A percentile compares a stretch with the other conserved stretches of the same genome.
These are phyloP conservation scores for Hortaea werneckii DNA, from an alignment of 2,329 filamentous ascomycete genomes.

Conservation along the genomic window DNA sequence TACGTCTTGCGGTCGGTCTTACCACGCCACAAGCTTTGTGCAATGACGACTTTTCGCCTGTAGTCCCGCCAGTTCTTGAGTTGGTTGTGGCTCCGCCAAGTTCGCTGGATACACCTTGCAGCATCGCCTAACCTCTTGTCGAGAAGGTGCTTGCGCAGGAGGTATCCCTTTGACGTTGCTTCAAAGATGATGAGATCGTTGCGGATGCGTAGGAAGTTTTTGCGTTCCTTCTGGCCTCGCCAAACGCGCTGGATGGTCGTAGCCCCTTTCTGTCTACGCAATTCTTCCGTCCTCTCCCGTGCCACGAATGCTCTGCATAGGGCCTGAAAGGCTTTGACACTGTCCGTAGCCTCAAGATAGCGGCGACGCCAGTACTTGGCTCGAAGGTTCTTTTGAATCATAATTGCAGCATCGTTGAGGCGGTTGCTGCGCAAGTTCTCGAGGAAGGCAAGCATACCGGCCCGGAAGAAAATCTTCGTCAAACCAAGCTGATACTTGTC, in stretches of 20 bases:
- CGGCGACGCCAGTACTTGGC: conserved; percentile 91
- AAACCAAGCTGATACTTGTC: conserved; percentile 97
- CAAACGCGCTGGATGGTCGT: conserved; percentile 93
- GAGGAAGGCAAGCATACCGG: conserved; percentile 95
- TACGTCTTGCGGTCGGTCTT: conserved; percentile 71
- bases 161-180: conserved; percentile 81
- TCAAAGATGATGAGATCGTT: conserved; percentile 81
- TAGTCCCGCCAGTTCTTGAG: conserved; percentile 77
- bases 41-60: conserved; percentile 75
- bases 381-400: conserved; percentile 97
- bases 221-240: conserved; percentile 84
- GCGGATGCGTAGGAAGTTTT: conserved; percentile 65
- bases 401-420: conserved; percentile 84
- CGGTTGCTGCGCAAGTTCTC: conserved; percentile 87
- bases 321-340: conserved; percentile 72
- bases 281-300: conserved; percentile 66
- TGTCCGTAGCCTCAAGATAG: conserved; percentile 76
- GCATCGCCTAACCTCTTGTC: conserved; percentile 90
- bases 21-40: conserved; percentile 90
- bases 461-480: conserved; percentile 98
- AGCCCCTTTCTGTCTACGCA: conserved; percentile 73
- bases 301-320: conserved; percentile 67
- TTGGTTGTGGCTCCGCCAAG: conserved; percentile 73
- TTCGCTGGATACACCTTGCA: conserved; percentile 78
- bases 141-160: conserved; percentile 84